Evolutionary conservation across 352 stramenopile genomes (phyloP).

Genomic region (Pythium sukuiense): DNA sequence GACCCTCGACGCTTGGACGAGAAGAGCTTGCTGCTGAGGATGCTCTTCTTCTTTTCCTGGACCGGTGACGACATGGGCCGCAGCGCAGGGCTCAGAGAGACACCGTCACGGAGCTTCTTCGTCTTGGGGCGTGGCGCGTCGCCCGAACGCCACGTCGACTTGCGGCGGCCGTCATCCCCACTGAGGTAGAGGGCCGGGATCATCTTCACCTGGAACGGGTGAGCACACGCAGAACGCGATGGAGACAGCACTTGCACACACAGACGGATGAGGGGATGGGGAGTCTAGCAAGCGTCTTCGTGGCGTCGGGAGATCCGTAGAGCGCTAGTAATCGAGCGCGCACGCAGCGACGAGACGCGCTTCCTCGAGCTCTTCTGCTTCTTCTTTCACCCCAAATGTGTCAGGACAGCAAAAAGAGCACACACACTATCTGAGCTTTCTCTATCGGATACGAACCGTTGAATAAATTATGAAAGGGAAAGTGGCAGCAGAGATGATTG

Average conservation of each 20-base stretch:
- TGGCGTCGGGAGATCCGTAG: background rate
- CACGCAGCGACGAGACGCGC: background rate
- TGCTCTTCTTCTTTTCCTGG: conserved; percentile 34
- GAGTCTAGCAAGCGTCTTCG: background rate
- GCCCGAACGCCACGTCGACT: conserved; percentile 15
- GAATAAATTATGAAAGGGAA: conserved; percentile 18
- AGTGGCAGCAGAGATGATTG: background rate
- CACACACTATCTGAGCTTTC: background rate
- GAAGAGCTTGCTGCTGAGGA: conserved; percentile 53
- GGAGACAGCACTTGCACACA: background rate
- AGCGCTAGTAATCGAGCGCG: background rate
- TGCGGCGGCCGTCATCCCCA: conserved; percentile 12
- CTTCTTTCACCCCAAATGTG: background rate
- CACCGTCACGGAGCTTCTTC: conserved; percentile 7
- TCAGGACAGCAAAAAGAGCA: background rate
- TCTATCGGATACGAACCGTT: background rate
- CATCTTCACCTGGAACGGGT: conserved; percentile 2
- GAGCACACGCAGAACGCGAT: background rate
- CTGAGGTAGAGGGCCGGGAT: conserved; percentile 16
- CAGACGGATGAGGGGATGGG: background rate
- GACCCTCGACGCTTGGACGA: conserved; percentile 46
- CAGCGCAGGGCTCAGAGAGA: conserved; percentile 15
- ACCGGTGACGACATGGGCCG: conserved; percentile 12
- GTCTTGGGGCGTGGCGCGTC: conserved; percentile 8
- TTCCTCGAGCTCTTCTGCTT: background rate